Evolutionary conservation across 2,329 filamentous ascomycete genomes (phyloP).

Genomic region (Microcyclosporella mali): DNA sequence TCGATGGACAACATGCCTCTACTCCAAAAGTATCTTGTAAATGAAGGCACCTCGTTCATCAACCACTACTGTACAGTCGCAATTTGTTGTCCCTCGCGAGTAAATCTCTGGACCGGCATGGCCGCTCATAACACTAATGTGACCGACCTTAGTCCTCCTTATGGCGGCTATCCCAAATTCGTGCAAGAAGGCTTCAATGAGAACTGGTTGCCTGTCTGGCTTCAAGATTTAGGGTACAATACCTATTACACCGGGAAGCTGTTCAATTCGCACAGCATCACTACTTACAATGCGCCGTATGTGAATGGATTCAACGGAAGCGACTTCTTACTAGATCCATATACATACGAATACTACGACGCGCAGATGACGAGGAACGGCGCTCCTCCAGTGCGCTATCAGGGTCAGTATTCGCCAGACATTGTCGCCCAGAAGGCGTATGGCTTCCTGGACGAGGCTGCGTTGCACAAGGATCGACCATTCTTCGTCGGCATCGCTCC

Average conservation of each 20-base stretch:
- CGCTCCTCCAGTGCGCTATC: slow-evolving; percentile 51
- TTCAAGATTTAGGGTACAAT: slow-evolving; percentile 61
- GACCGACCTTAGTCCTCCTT: slow-evolving; percentile 51
- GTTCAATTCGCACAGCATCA: slow-evolving; percentile 55
- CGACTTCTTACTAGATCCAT: slow-evolving; percentile 52
- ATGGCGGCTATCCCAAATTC: slow-evolving; percentile 61
- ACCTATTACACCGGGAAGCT: slow-evolving; percentile 68
- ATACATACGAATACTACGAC: slow-evolving; percentile 63
- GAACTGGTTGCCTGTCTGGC: slow-evolving; percentile 62
- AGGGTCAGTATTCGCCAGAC: slow-evolving; percentile 53
- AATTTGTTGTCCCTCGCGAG: slow-evolving; percentile 61
- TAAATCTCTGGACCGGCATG: slow-evolving; percentile 58
- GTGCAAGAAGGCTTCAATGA: slow-evolving; percentile 58
- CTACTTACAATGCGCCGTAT: slow-evolving; percentile 56
- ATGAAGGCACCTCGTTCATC: slow-evolving; percentile 45
- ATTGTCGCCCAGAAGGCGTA: slow-evolving; percentile 55
- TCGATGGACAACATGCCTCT: slow-evolving; percentile 57
- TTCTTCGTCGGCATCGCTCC: slow-evolving; percentile 31
- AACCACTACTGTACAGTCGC: slow-evolving; percentile 62
- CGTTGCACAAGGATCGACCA: slow-evolving; percentile 14
- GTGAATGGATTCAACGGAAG: slow-evolving; percentile 53
- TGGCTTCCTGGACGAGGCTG: slow-evolving; percentile 48
- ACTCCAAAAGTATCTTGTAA: slow-evolving; percentile 46
- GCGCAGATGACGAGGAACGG: slow-evolving; percentile 28
- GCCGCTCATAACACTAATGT: slow-evolving; percentile 66